A percentile compares a stretch with the other conserved stretches of the same genome.
Evolutionary conservation across 495 filamentous ascomycete species (phyloP).

Genomic region (Aspergillus saccharolyticus): DNA sequence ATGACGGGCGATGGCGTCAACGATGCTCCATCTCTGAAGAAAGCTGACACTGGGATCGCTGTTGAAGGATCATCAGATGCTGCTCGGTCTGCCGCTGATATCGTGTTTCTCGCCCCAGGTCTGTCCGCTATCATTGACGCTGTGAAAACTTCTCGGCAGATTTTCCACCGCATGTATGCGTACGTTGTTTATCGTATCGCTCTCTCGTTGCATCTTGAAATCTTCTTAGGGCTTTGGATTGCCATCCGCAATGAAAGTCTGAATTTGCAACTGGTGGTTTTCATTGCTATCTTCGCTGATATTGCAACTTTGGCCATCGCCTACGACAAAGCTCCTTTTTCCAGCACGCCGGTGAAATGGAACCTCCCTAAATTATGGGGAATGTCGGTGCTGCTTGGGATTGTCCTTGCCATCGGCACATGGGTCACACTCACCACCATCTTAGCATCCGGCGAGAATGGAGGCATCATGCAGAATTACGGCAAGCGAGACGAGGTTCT

Average conservation of each 20-base stretch:
- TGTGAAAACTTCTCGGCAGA: constrained; percentile 89
- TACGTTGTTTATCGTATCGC: constrained; percentile 97
- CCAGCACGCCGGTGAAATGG: constrained; percentile 85
- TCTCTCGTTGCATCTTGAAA: constrained; percentile 81
- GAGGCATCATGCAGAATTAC: constrained; percentile 82
- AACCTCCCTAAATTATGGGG: constrained; percentile 91
- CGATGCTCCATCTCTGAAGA: constrained; percentile 92
- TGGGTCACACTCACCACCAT: constrained; percentile 83
- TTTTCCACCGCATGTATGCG: constrained; percentile 96
- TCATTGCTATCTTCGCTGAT: constrained; percentile 93
- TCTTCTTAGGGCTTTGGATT: constrained; percentile 89
- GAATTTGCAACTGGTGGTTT: constrained; percentile 81
- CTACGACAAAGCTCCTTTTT: constrained; percentile 89
- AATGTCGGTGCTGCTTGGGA: constrained; percentile 76
- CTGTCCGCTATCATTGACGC: constrained; percentile 90
- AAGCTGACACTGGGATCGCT: constrained; percentile 83
- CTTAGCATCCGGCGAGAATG: constrained; percentile 57
- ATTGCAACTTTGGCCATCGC: constrained; percentile 90
- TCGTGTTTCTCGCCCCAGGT: constrained; percentile 87
- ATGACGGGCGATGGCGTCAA: constrained; percentile 99
- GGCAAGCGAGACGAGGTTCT: constrained; percentile 76
- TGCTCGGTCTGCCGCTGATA: constrained; percentile 87
- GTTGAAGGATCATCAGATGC: constrained; percentile 92
- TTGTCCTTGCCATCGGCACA: constrained; percentile 73
- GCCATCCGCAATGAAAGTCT: constrained; percentile 76